These are phyloP conservation scores for Saccharomyces hybrid DNA, from an alignment of 1,139 yeast species.

Conservation along the genomic window DNA sequence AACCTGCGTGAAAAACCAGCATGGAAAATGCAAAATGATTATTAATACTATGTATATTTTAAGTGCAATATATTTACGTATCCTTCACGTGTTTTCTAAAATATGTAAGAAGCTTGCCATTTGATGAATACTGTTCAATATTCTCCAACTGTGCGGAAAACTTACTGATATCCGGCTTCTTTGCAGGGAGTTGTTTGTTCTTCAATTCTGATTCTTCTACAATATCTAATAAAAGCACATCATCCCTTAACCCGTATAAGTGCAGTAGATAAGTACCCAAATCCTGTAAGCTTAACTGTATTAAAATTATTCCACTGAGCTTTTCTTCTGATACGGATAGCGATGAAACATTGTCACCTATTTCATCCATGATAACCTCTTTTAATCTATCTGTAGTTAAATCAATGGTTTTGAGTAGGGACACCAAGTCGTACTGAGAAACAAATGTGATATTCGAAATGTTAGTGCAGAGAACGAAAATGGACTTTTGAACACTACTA, in stretches of 20 bases:
- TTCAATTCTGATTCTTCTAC: constrained; percentile 13
- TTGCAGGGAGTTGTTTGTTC: constrained; percentile 5
- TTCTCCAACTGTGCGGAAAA: not conserved
- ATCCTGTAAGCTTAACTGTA: constrained; percentile 12
- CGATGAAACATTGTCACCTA: not conserved
- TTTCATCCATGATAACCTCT: constrained; percentile 19
- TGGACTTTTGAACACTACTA: constrained; percentile 6
- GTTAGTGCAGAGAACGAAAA: constrained; percentile 21
- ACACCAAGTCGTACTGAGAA: constrained; percentile 18
- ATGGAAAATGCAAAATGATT: not conserved
- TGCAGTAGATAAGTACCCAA: constrained; percentile 10
- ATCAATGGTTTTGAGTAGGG: constrained; percentile 17
- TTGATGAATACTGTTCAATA: not conserved
- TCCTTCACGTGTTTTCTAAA: not conserved
- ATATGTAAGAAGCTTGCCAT: not conserved
- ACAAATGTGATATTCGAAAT: constrained; percentile 16
- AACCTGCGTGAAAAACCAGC: not conserved
- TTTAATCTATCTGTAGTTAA: constrained; percentile 20
- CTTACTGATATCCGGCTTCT: not conserved
- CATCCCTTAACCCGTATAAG: constrained; percentile 14
- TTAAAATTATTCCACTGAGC: not conserved
- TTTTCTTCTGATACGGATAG: not conserved
- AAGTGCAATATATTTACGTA: not conserved
- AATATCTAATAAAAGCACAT: constrained; percentile 7
- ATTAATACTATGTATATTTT: not conserved